A percentile compares a stretch with the other conserved stretches of the same genome.
Evolutionary conservation across 352 stramenopile species (phyloP).

Genomic region (Globisporangium apiculatum): DNA sequence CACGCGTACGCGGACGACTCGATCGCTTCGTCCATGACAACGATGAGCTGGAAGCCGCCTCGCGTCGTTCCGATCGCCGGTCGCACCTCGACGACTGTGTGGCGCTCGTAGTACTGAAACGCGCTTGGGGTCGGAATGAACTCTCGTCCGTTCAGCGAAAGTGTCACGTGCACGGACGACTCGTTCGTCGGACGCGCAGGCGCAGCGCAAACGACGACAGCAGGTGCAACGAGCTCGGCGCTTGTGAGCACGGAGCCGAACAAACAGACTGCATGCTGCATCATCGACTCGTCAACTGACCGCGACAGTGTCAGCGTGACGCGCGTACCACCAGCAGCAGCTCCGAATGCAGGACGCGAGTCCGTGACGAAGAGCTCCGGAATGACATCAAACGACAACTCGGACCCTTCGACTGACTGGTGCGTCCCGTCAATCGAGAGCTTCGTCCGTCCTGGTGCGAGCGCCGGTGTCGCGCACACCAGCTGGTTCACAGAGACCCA

Average conservation of each 20-base stretch:
- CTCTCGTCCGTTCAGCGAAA: slow-evolving; percentile 23
- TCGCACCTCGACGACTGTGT: slow-evolving; percentile 21
- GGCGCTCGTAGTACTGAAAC: slow-evolving; percentile 22
- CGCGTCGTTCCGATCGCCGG: slow-evolving; percentile 12
- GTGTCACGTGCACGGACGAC: slow-evolving; percentile 6
- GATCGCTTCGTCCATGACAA: slow-evolving; percentile 13
- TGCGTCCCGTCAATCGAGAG: slow-evolving; percentile 15
- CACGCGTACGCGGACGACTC: slow-evolving; percentile 16
- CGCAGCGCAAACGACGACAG: neutral
- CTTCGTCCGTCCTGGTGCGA: slow-evolving; percentile 10
- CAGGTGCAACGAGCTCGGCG: slow-evolving; percentile 3
- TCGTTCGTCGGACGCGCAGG: slow-evolving; percentile 2
- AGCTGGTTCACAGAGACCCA: slow-evolving; percentile 13
- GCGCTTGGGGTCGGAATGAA: slow-evolving; percentile 2
- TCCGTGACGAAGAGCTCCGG: slow-evolving; percentile 20
- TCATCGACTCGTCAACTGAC: slow-evolving; percentile 5
- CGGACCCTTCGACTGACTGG: slow-evolving; percentile 6
- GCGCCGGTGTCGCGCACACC: slow-evolving; percentile 20
- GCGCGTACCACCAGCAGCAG: slow-evolving; percentile 16
- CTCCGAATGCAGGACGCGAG: slow-evolving; percentile 15
- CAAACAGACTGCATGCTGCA: slow-evolving; percentile 11
- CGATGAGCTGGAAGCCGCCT: slow-evolving; percentile 18
- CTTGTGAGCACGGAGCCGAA: slow-evolving; percentile 20
- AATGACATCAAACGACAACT: slow-evolving; percentile 23
- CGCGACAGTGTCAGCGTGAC: slow-evolving; percentile 21